Conservation (phyloP, 1,284 basidiomycete species). For the Coniferiporia weirii region DNA sequence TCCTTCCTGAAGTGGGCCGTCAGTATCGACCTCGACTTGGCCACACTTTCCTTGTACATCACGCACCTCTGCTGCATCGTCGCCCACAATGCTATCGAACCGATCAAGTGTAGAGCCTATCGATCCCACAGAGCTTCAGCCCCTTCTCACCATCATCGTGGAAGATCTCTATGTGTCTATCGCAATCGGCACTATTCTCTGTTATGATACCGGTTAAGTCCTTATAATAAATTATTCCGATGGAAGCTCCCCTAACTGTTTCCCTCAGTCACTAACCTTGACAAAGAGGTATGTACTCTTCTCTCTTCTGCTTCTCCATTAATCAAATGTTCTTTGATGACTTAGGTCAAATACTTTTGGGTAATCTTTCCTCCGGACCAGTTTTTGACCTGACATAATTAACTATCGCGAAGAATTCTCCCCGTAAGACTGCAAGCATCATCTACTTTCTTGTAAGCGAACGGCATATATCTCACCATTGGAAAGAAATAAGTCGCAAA, state of each 20-base stretch:
- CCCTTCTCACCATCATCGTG: background rate
- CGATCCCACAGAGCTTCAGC: background rate
- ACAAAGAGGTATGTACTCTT: background rate
- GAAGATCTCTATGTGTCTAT: background rate
- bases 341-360: background rate
- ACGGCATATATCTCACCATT: too few species aligned
- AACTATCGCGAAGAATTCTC: background rate
- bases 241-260: background rate
- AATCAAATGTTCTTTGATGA: too few species aligned
- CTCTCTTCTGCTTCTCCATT: background rate
- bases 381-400: too few species aligned
- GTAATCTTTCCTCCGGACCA: background rate
- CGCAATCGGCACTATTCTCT: background rate
- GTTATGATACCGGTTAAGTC: conserved; percentile 4
- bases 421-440: background rate
- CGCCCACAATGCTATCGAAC: too few species aligned
- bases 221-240: too few species aligned
- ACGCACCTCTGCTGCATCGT: too few species aligned
- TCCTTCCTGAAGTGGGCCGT: too few species aligned
- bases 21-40: too few species aligned
- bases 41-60: too few species aligned
- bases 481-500: too few species aligned
- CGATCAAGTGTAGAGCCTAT: background rate
- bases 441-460: background rate
- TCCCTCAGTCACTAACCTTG: background rate